Evolutionary conservation across 257 asterid species (phyloP).

Genomic region (Echium plantagineum): DNA sequence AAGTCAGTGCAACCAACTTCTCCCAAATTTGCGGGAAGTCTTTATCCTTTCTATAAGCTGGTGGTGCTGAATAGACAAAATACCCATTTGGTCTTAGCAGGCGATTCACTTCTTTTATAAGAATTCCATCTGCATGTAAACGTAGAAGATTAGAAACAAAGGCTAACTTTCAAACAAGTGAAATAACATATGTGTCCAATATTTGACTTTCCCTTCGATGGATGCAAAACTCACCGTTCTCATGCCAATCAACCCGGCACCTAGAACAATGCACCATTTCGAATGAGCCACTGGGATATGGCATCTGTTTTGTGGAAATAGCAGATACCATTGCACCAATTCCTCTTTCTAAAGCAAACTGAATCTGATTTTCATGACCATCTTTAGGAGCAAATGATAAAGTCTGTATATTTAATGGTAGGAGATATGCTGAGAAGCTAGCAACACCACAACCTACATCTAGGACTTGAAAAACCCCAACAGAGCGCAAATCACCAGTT

Average conservation of each 20-base stretch:
- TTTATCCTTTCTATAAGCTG: constrained; percentile 86
- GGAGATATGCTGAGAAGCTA: constrained; percentile 95
- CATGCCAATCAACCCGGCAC: constrained; percentile 90
- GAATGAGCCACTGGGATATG: constrained; percentile 73
- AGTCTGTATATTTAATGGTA: constrained; percentile 62
- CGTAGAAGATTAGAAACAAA: neutral
- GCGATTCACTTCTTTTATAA: constrained; percentile 79
- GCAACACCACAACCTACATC: constrained; percentile 97
- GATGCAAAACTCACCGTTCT: constrained; percentile 48
- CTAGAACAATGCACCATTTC: constrained; percentile 96
- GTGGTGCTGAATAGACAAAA: constrained; percentile 94
- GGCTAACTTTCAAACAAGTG: neutral
- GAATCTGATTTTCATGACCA: constrained; percentile 92
- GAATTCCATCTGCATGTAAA: constrained; percentile 65
- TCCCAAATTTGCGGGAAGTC: constrained; percentile 79
- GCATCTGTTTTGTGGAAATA: constrained; percentile 71
- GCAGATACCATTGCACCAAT: constrained; percentile 83
- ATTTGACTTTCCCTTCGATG: neutral
- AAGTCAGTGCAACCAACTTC: constrained; percentile 52
- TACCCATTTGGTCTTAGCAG: constrained; percentile 64
- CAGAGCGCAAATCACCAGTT: constrained; percentile 60
- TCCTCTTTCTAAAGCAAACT: constrained; percentile 87
- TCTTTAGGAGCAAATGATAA: constrained; percentile 96
- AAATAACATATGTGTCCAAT: neutral
- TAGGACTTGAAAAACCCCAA: constrained; percentile 71